These are phyloP conservation scores for Rhizopogon vesiculosus DNA, from an alignment of 768 basidiomycete genomes.

Conservation along the genomic window DNA sequence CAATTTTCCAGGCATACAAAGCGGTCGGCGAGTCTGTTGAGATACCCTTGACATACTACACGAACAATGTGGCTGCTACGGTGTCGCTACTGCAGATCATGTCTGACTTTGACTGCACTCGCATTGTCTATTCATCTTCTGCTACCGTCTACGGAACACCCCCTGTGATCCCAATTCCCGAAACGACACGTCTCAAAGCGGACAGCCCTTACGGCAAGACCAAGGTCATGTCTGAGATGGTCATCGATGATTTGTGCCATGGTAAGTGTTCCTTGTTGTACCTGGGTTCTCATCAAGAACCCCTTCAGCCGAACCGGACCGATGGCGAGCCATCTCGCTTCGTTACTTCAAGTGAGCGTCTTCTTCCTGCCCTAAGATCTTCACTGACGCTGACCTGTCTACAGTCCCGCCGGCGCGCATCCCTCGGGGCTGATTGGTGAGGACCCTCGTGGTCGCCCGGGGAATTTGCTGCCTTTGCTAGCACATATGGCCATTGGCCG, in stretches of 20 bases:
- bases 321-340: constrained; percentile 81
- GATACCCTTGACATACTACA: constrained; percentile 89
- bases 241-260: constrained; percentile 85
- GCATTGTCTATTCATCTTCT: constrained; percentile 95
- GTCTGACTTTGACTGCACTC: constrained; percentile 76
- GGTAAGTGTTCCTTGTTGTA: constrained; percentile 36
- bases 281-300: constrained; percentile 5
- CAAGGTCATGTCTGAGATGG: constrained; percentile 91
- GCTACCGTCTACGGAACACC: constrained; percentile 98
- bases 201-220: constrained; percentile 94
- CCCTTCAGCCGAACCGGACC: constrained; percentile 54
- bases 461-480: constrained; percentile 89
- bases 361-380: neutral
- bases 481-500: constrained; percentile 94
- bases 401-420: constrained; percentile 95
- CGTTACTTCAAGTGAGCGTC: constrained; percentile 90
- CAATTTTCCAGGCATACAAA: constrained; percentile 74
- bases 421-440: constrained; percentile 94
- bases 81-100: constrained; percentile 82
- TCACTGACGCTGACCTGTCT: neutral
- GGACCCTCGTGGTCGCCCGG: constrained; percentile 93
- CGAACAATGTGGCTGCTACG: constrained; percentile 90
- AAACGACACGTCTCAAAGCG: constrained; percentile 80
- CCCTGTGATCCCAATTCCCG: constrained; percentile 88
- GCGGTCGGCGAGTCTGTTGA: constrained; percentile 96